These are phyloP conservation scores for Moricandia arvensis DNA, from an alignment of 345 rosid species.

Conservation along the genomic window DNA sequence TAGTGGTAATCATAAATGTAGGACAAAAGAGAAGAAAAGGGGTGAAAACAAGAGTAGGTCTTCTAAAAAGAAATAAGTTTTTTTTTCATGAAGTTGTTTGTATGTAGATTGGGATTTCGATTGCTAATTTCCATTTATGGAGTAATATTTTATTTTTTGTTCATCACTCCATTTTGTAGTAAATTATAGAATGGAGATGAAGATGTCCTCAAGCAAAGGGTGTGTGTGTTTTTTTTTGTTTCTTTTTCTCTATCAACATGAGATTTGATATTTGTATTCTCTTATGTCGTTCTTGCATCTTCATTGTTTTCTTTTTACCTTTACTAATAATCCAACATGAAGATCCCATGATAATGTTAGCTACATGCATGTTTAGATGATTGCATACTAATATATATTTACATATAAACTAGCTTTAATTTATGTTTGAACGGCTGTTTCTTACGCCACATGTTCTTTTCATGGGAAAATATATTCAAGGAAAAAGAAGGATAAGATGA, in stretches of 20 bases:
- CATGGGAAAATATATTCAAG: neutral
- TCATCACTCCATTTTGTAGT: no score
- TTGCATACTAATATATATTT: neutral
- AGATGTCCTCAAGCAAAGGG: constrained; percentile 10
- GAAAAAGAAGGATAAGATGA: neutral
- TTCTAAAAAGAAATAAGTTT: neutral
- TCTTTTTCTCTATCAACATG: neutral
- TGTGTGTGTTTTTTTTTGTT: neutral
- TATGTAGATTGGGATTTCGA: neutral
- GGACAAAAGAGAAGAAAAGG: constrained; percentile 17
- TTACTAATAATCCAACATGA: neutral
- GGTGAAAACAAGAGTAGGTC: constrained; percentile 8
- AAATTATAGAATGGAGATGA: no score
- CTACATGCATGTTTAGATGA: neutral
- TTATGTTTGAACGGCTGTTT: neutral
- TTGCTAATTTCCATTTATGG: neutral
- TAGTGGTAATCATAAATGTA: constrained; percentile 3
- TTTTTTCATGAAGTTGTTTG: neutral
- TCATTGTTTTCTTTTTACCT: neutral
- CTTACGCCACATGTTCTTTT: neutral
- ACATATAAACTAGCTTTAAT: neutral
- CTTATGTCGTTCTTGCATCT: neutral
- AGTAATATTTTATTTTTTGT: no score
- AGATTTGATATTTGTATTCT: neutral
- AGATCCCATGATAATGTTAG: neutral